Conservation (phyloP, 148 eudicot genomes). For the Amaranthus cruentus region DNA sequence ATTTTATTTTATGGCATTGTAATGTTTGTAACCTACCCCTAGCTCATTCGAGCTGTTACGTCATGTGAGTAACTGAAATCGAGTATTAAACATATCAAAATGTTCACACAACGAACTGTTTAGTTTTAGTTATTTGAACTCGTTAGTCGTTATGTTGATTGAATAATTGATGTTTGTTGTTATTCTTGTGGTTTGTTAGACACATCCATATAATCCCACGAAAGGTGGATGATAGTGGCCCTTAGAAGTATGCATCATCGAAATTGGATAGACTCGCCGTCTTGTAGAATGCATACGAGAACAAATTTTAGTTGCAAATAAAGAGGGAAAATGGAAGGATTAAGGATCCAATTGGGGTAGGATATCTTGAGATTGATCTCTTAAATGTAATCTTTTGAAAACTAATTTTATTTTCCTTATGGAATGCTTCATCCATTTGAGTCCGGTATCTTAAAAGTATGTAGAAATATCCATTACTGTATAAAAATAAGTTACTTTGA, state of each 20-base stretch:
- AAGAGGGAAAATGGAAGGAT: conserved; percentile 32
- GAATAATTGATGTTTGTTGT: conserved; percentile 3
- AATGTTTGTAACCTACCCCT: too few species aligned
- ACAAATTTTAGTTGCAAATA: conserved; percentile 31
- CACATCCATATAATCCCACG: conserved; percentile 96
- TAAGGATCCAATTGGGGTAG: conserved; percentile 43
- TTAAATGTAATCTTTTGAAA: conserved; percentile 13
- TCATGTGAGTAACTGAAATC: too few species aligned
- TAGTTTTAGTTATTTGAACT: not conserved
- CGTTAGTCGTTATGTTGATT: not conserved
- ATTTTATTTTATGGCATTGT: too few species aligned
- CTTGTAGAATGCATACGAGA: conserved; percentile 64
- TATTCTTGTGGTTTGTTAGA: conserved; percentile 35
- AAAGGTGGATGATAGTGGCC: conserved; percentile 72
- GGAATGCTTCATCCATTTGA: not conserved
- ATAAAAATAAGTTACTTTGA: not conserved
- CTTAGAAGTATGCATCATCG: conserved; percentile 60
- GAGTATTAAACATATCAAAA: too few species aligned
- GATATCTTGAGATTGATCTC: conserved; percentile 20
- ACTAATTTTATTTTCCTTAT: not conserved
- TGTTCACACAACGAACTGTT: not conserved
- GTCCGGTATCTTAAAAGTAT: not conserved
- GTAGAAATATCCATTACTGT: conserved; percentile 7
- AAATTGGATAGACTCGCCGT: conserved; percentile 46
- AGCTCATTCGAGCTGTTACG: too few species aligned